phyloP scores from a whole-genome alignment of 2,329 filamentous ascomycete genomes.

The Xylariaceae sp. region DNA sequence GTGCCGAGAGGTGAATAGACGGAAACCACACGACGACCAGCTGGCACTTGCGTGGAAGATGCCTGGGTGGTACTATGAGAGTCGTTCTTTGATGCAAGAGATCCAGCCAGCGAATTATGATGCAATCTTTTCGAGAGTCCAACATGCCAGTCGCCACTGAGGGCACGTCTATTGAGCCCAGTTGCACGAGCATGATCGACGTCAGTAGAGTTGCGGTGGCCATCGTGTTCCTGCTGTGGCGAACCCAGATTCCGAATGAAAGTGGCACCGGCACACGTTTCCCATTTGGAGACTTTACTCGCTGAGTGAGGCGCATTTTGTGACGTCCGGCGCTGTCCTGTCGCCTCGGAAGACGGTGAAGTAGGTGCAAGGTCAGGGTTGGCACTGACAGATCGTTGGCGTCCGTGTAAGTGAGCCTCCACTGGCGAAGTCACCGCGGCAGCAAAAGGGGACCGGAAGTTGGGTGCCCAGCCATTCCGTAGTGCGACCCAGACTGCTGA shows the following conservation, averaged over 20 bases:
- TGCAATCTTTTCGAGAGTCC: slow-evolving; percentile 18
- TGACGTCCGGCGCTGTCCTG: slow-evolving; percentile 11
- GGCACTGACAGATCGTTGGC: slow-evolving; percentile 22
- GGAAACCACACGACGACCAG: slow-evolving; percentile 22
- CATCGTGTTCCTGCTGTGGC: slow-evolving; percentile 15
- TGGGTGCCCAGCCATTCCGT: slow-evolving; percentile 40
- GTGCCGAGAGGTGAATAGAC: slow-evolving; percentile 20
- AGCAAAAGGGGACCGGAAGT: slow-evolving; percentile 30
- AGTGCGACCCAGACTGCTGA: slow-evolving; percentile 50
- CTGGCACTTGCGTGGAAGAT: slow-evolving; percentile 17
- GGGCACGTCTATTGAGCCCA: slow-evolving; percentile 23
- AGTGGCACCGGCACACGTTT: slow-evolving; percentile 43
- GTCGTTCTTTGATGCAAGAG: slow-evolving; percentile 5
- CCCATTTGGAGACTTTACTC: slow-evolving; percentile 34
- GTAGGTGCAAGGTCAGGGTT: slow-evolving; percentile 18
- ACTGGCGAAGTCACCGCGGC: slow-evolving; percentile 8
- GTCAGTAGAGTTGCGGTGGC: not conserved
- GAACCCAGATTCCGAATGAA: slow-evolving; percentile 40
- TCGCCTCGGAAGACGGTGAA: slow-evolving; percentile 6
- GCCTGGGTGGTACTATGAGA: slow-evolving; percentile 13
- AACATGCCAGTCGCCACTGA: slow-evolving; percentile 30
- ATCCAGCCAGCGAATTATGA: slow-evolving; percentile 20
- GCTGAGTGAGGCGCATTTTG: slow-evolving; percentile 17
- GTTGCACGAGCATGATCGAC: slow-evolving; percentile 9
- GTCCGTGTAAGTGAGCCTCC: slow-evolving; percentile 9